Conservation (phyloP, 2,329 filamentous ascomycete genomes). For the Pseudogymnoascus destructans region DNA sequence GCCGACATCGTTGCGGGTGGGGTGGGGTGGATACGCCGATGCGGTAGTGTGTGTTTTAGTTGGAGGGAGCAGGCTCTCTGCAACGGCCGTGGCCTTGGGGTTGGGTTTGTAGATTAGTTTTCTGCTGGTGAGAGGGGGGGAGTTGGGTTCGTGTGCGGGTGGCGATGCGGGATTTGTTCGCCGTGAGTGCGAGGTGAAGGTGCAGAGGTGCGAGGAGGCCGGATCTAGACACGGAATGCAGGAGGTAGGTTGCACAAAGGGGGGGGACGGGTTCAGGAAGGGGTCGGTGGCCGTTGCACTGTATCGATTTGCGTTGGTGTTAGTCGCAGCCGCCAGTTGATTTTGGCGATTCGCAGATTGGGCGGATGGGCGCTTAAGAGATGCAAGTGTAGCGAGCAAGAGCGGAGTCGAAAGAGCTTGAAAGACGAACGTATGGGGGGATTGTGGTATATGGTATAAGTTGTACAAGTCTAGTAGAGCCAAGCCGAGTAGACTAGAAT, state of each 20-base stretch:
- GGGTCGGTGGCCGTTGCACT: slow-evolving; percentile 45
- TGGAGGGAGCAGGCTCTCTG: background rate
- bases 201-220: background rate
- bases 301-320: slow-evolving; percentile 45
- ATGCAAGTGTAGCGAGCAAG: background rate
- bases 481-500: background rate
- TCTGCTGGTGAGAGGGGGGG: background rate
- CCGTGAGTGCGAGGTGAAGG: background rate
- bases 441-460: background rate
- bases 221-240: background rate
- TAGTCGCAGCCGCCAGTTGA: slow-evolving; percentile 1
- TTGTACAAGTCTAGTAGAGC: background rate
- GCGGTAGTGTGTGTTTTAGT: background rate
- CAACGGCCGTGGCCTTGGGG: background rate
- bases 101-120: background rate
- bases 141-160: background rate
- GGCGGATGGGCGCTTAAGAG: slow-evolving; percentile 9
- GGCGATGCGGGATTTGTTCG: background rate
- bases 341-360: slow-evolving; percentile 6
- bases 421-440: background rate
- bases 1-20: slow-evolving; percentile 36
- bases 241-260: background rate
- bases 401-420: background rate
- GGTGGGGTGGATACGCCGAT: background rate
- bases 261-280: background rate